Conservation (phyloP, 2,329 filamentous ascomycete genomes). For the Aspergillus carbonarius region DNA sequence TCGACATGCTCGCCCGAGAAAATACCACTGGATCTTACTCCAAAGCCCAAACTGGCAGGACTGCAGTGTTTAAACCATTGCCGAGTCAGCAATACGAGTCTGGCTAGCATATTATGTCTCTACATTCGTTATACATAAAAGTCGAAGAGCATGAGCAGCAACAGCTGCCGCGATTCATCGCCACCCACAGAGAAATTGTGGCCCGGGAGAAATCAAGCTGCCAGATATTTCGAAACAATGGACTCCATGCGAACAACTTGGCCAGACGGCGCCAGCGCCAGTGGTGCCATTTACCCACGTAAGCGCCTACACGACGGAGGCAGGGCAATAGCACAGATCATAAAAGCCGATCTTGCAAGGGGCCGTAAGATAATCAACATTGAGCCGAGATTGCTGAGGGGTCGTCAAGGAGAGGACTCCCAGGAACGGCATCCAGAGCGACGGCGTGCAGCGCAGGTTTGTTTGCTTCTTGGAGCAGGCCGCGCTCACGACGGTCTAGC, state of each 20-base stretch:
- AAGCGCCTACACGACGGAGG: not conserved
- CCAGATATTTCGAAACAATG: not conserved
- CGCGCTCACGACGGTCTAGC: constrained; percentile 65
- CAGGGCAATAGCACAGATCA: not conserved
- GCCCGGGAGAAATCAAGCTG: constrained; percentile 4
- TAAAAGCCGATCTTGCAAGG: not conserved
- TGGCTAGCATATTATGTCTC: constrained; percentile 5
- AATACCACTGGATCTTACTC: too few relatives aligned
- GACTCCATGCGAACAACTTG: not conserved
- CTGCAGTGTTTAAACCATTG: too few relatives aligned
- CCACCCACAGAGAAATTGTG: not conserved
- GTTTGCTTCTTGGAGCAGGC: constrained; percentile 53
- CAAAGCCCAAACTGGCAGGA: too few relatives aligned
- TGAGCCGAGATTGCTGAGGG: constrained; percentile 13
- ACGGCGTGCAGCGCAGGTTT: constrained; percentile 87
- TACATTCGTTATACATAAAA: constrained; percentile 9
- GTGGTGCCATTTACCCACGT: not conserved
- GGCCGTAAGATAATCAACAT: not conserved
- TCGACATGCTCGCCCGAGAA: too few relatives aligned
- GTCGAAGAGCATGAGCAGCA: not conserved
- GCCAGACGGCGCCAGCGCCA: constrained; percentile 16
- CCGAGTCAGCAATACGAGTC: not conserved
- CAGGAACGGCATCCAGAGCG: constrained; percentile 69
- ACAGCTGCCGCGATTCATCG: not conserved
- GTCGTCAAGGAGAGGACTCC: constrained; percentile 37